Percentiles rank a stretch among this genome's conserved stretches.
phyloP scores from a whole-genome alignment of 2,329 filamentous ascomycete species.

The Colletotrichum sp. region DNA sequence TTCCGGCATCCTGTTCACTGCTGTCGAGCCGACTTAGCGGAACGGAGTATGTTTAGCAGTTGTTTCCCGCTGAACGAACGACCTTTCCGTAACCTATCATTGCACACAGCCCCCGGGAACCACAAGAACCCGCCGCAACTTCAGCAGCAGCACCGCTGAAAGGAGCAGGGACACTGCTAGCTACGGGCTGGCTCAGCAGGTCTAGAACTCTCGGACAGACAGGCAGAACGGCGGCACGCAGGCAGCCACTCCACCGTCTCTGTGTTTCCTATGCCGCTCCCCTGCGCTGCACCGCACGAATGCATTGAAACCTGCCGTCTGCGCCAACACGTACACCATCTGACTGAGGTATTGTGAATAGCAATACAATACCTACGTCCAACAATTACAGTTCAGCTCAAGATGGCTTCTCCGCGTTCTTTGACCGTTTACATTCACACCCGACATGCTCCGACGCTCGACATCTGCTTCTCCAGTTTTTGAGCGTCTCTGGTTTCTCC shows the following conservation, averaged over 20 bases:
- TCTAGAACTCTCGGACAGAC: neutral
- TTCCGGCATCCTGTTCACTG: neutral
- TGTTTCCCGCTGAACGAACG: slow-evolving; percentile 1
- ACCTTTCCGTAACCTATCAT: neutral
- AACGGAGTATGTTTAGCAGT: neutral
- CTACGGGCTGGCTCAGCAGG: neutral
- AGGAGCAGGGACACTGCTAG: slow-evolving; percentile 3
- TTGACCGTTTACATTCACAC: neutral
- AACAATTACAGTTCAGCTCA: neutral
- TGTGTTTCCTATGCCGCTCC: neutral
- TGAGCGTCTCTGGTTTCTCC: slow-evolving; percentile 2
- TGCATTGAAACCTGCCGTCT: slow-evolving; percentile 13
- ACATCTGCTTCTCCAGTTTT: neutral
- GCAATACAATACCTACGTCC: neutral
- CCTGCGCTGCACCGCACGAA: neutral
- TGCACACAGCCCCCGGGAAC: neutral
- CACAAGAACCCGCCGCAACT: neutral
- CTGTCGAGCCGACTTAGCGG: neutral
- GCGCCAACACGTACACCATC: slow-evolving; percentile 2
- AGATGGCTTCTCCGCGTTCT: neutral
- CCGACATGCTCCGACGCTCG: slow-evolving; percentile 8
- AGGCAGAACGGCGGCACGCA: neutral
- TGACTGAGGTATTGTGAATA: neutral
- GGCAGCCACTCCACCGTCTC: neutral
- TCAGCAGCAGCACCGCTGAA: neutral